phyloP scores from a whole-genome alignment of 2,329 filamentous ascomycete genomes.

The Dothiorella sarmentorum region DNA sequence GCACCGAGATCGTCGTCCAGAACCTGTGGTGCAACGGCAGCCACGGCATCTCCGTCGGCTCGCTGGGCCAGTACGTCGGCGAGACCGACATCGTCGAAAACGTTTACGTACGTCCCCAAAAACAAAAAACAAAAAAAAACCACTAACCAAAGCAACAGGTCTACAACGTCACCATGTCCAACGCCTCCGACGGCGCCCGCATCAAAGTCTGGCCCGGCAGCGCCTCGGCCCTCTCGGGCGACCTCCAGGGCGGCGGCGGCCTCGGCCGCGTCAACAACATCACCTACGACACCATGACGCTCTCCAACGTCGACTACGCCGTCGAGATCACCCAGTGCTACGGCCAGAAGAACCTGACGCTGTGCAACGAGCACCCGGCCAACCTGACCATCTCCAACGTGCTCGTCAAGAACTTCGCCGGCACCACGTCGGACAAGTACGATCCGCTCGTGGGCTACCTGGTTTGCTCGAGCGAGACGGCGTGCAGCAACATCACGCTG shows the following conservation, averaged over 20 bases:
- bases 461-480: conserved; percentile 44
- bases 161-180: conserved; percentile 38
- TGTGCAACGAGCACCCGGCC: conserved; percentile 58
- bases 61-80: conserved; percentile 63
- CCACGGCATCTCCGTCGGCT: conserved; percentile 71
- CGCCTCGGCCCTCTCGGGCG: conserved; percentile 53
- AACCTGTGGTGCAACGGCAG: conserved; percentile 65
- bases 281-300: conserved; percentile 61
- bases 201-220: conserved; percentile 72
- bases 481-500: conserved; percentile 53
- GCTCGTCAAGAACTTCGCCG: conserved; percentile 55
- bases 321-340: conserved; percentile 66
- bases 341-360: conserved; percentile 58
- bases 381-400: conserved; percentile 55
- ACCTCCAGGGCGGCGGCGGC: conserved; percentile 65
- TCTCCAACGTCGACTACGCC: conserved; percentile 62
- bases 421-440: conserved; percentile 49
- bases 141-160: conserved; percentile 25
- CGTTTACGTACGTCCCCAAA: conserved; percentile 49
- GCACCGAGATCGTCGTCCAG: conserved; percentile 65
- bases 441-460: conserved; percentile 42
- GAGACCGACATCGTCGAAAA: conserved; percentile 67
- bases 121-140: background rate
- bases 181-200: conserved; percentile 59
- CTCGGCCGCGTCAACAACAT: conserved; percentile 61